These are phyloP conservation scores for Colletotrichum destructivum DNA, from an alignment of 2,329 filamentous ascomycete genomes.

Conservation along the genomic window DNA sequence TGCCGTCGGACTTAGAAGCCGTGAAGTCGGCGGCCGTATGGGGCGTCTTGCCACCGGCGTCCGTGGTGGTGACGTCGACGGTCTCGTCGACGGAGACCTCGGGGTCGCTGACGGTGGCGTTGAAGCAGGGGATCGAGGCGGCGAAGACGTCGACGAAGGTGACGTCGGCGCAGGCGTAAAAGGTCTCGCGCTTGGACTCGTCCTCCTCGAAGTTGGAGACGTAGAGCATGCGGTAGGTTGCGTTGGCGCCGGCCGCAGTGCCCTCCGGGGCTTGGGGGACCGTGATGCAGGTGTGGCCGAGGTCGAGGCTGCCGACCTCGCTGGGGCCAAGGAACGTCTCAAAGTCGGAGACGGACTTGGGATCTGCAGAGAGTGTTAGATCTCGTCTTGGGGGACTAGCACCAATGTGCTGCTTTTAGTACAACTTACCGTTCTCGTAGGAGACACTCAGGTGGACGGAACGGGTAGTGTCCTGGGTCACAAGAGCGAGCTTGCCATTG, in stretches of 20 bases:
- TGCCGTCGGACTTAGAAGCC: conserved; percentile 45
- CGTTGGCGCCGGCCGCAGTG: conserved; percentile 59
- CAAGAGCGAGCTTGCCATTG: conserved; percentile 68
- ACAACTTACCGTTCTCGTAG: conserved; percentile 61
- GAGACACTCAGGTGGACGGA: conserved; percentile 69
- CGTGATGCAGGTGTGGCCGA: conserved; percentile 63
- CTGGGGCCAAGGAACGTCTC: conserved; percentile 54
- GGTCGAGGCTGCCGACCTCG: conserved; percentile 56
- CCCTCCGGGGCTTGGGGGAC: conserved; percentile 53
- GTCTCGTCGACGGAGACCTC: conserved; percentile 44
- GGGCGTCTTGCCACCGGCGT: conserved; percentile 32
- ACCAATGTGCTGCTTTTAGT: background rate
- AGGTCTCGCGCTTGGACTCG: conserved; percentile 58
- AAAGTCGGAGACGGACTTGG: conserved; percentile 57
- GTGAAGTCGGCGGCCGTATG: conserved; percentile 46
- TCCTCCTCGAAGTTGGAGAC: conserved; percentile 59
- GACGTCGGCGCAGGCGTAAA: conserved; percentile 67
- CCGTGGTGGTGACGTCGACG: conserved; percentile 42
- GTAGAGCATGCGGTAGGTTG: conserved; percentile 66
- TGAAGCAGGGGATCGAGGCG: conserved; percentile 59
- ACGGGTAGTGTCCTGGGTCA: conserved; percentile 71
- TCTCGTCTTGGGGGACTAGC: background rate
- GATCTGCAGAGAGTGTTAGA: conserved; percentile 50
- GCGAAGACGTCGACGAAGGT: conserved; percentile 57
- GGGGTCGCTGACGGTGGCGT: conserved; percentile 54